Conservation (phyloP, 768 basidiomycete genomes). For the Pholiota microspora region DNA sequence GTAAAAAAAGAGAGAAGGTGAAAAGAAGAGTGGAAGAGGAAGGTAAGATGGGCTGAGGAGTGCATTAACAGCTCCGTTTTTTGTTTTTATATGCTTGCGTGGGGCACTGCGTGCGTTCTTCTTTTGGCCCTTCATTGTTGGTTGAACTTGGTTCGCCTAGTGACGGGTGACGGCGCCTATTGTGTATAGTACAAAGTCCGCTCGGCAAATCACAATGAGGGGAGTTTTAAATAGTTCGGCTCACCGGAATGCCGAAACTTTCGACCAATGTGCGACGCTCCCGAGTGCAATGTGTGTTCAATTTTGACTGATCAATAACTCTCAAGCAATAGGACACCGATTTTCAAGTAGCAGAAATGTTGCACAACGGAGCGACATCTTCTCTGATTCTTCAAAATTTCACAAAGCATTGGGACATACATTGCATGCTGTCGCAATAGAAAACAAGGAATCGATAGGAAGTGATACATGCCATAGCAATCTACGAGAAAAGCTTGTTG, state of each 20-base stretch:
- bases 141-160: background rate
- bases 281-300: no score
- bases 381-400: background rate
- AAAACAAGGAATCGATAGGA: background rate
- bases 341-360: no score
- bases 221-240: background rate
- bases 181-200: background rate
- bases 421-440: background rate
- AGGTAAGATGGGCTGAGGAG: background rate
- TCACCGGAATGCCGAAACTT: background rate
- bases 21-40: conserved; percentile 11
- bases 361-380: no score
- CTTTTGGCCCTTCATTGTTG: background rate
- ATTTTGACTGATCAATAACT: no score
- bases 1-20: conserved; percentile 7
- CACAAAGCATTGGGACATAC: background rate
- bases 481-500: conserved; percentile 90
- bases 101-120: background rate
- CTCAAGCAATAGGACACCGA: no score
- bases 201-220: background rate
- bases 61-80: background rate
- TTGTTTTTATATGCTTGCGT: background rate
- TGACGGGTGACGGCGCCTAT: background rate
- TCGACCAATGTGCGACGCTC: no score
- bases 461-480: conserved; percentile 5